Evolutionary conservation across 2,329 filamentous ascomycete genomes (phyloP).

Genomic region (Colletotrichum shisoi): DNA sequence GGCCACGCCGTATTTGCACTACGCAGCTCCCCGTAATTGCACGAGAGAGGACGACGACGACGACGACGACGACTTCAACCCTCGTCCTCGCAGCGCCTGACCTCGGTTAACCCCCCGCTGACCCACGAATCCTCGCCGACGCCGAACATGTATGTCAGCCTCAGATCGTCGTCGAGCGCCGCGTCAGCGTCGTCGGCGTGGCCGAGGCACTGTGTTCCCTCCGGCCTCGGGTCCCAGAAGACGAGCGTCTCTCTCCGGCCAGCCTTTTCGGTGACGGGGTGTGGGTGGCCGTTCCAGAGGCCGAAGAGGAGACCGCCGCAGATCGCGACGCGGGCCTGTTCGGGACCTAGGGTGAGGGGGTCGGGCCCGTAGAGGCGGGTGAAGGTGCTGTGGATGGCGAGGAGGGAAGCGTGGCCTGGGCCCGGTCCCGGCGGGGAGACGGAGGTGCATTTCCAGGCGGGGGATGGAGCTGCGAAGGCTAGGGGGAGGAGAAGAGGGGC

Average conservation of each 20-base stretch:
- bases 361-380: conserved; percentile 7
- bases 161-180: conserved; percentile 1
- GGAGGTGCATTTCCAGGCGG: conserved; percentile 10
- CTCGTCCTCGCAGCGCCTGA: conserved; percentile 17
- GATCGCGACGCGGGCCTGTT: conserved; percentile 21
- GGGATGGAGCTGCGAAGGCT: background rate
- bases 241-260: background rate
- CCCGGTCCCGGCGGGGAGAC: background rate
- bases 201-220: conserved; percentile 10
- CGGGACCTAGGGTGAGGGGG: background rate
- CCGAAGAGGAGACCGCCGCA: conserved; percentile 29
- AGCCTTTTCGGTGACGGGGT: conserved; percentile 5
- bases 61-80: too few relatives aligned
- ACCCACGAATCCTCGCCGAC: conserved; percentile 20
- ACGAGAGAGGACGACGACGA: too few relatives aligned
- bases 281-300: conserved; percentile 29
- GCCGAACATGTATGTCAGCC: conserved; percentile 27
- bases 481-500: background rate
- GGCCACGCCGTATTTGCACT: too few relatives aligned
- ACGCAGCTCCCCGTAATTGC: too few relatives aligned
- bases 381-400: conserved; percentile 4
- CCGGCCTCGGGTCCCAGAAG: background rate
- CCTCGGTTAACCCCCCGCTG: conserved; percentile 15
- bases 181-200: background rate
- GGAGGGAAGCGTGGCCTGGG: background rate